Base-by-base conservation (phyloP, 257 asterid genomes). In the Penstemon barbatus region DNA sequence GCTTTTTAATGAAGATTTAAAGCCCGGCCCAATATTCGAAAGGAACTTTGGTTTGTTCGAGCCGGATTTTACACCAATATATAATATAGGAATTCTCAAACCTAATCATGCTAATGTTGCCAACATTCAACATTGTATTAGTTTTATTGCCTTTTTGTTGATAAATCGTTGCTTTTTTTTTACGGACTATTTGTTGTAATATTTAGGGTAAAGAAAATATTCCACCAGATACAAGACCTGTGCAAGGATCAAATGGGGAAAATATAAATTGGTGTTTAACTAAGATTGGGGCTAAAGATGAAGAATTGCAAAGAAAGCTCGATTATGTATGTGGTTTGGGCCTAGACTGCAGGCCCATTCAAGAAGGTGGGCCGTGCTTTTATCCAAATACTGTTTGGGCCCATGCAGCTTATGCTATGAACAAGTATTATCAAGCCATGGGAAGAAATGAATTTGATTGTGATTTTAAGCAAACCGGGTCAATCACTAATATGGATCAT, bases 1-100 rank as follows among this genome's bases (percentile, higher is more conserved):
- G 6, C 62, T 84, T 2, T 79, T 79, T 57, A 85, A 89, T 8
- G 96, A 89, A 66, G 83, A 89, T 70, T n/a, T 81, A 49, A 89
- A 87, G 74, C 90, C 92, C 10, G 95, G 92, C 54, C 95, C 95
- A 18, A 72, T 71, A 0, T 80, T 82, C 33, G 95, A 89, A 68
- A 83, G 90, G 78, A 83, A 85, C 67, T 89, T 85, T n/a, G 96
- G 96, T 3, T 71, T 89, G 46, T 78, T 66, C 6, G 63, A 53
- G 48, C 62, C 62, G 42, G 43, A 66, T 43, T 40, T 66, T 77
- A 76, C 76, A 9, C 85, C 86, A 4, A 83, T 83, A 18, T 85
- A 83, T 77, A 72, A 83, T 73, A 77, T 85, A 33, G 86, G 91
- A 51, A 75, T 83, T 65, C 66, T 85, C 42, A 73, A 82, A 65